Conservation (phyloP, 1,284 basidiomycete species). For the Sphagnurus paluster region DNA sequence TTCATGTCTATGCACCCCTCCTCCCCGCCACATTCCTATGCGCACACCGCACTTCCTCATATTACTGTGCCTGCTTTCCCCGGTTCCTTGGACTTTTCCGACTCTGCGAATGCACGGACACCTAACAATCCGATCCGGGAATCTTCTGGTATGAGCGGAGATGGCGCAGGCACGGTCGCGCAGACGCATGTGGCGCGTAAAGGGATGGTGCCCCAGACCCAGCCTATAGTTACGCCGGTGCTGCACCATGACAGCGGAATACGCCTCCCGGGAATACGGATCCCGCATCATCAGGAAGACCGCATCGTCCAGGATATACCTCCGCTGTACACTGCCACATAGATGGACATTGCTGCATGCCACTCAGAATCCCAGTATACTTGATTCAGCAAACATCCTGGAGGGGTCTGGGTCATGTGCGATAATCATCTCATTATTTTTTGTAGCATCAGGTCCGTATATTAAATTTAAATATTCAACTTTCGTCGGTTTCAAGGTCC, state of each 20-base stretch:
- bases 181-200: slow-evolving; percentile 11
- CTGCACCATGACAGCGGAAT: slow-evolving; percentile 2
- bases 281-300: not conserved
- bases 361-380: too few species aligned
- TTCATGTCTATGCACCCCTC: not conserved
- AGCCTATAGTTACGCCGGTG: not conserved
- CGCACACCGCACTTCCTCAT: not conserved
- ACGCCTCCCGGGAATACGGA: too few species aligned
- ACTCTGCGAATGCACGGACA: too few species aligned
- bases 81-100: too few species aligned
- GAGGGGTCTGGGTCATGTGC: too few species aligned
- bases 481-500: too few species aligned
- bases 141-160: slow-evolving; percentile 2
- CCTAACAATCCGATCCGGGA: not conserved
- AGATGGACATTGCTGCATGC: too few species aligned
- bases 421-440: too few species aligned
- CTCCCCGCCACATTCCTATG: not conserved
- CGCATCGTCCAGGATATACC: slow-evolving; percentile 4
- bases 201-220: not conserved
- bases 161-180: slow-evolving; percentile 8
- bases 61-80: too few species aligned
- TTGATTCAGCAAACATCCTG: too few species aligned
- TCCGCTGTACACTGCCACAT: not conserved
- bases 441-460: too few species aligned
- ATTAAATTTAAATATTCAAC: too few species aligned